These are phyloP conservation scores for Podospora sp. DNA, from an alignment of 495 filamentous ascomycete species.

Conservation along the genomic window DNA sequence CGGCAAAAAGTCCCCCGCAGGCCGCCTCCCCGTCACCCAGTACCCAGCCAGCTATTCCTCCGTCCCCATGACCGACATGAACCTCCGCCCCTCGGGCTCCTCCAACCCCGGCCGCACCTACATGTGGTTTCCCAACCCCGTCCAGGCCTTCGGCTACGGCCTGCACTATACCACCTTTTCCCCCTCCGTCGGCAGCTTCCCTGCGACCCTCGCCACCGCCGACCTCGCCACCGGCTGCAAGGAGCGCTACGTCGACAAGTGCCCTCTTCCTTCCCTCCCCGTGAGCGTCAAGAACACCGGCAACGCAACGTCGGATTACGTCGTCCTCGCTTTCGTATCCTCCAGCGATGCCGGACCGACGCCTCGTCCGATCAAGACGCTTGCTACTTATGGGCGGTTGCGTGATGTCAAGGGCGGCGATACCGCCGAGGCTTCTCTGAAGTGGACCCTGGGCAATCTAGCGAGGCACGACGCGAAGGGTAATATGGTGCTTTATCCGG, in stretches of 20 bases:
- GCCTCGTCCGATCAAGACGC: constrained; percentile 65
- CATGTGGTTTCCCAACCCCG: constrained; percentile 45
- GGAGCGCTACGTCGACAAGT: constrained; percentile 44
- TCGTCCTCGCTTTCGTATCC: constrained; percentile 59
- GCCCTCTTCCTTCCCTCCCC: constrained; percentile 45
- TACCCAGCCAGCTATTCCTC: constrained; percentile 48
- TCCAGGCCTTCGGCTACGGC: constrained; percentile 54
- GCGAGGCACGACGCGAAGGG: constrained; percentile 61
- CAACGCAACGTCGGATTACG: constrained; percentile 57
- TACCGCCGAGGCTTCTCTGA: constrained; percentile 44
- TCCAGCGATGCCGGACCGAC: constrained; percentile 55
- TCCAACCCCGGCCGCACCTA: constrained; percentile 43
- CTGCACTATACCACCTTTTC: constrained; percentile 56
- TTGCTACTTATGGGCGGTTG: constrained; percentile 62
- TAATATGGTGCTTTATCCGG: constrained; percentile 66
- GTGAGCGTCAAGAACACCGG: constrained; percentile 56
- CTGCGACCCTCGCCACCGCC: constrained; percentile 34
- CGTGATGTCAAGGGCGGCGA: constrained; percentile 45
- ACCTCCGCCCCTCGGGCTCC: constrained; percentile 35
- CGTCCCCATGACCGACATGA: constrained; percentile 49
- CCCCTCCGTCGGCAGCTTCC: constrained; percentile 45
- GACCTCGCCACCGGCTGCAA: constrained; percentile 37
- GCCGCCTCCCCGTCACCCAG: constrained; percentile 63
- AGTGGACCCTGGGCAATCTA: constrained; percentile 61
- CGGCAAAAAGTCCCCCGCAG: constrained; percentile 56